Evolutionary conservation across 2,329 filamentous ascomycete species (phyloP).

Genomic region (Trichophyton mentagrophytes): DNA sequence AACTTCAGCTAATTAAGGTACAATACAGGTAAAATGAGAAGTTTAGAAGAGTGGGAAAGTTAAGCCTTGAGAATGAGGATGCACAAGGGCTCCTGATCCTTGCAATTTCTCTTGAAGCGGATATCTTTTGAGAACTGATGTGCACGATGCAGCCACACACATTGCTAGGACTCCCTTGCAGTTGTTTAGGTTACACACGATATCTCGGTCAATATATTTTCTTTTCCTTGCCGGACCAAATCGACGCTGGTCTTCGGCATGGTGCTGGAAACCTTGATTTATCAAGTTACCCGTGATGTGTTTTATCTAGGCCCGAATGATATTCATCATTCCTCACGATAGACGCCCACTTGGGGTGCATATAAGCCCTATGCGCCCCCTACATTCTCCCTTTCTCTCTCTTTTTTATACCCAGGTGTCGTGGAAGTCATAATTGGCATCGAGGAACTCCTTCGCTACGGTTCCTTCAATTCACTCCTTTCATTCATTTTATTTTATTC

Average conservation of each 20-base stretch:
- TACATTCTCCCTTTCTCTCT: neutral
- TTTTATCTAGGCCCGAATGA: neutral
- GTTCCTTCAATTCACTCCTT: conserved; percentile 26
- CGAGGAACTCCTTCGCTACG: conserved; percentile 37
- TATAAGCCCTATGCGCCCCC: neutral
- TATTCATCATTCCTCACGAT: neutral
- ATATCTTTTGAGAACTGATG: neutral
- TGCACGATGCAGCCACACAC: neutral
- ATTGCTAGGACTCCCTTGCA: neutral
- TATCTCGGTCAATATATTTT: neutral
- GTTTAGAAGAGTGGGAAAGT: neutral
- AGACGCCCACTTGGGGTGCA: neutral
- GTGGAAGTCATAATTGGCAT: neutral
- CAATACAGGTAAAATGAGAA: neutral
- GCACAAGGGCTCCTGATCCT: neutral
- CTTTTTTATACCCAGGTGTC: neutral
- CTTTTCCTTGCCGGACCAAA: neutral
- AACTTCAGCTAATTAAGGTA: neutral
- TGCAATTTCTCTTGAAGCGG: neutral
- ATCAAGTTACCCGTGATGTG: neutral
- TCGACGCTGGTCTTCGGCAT: neutral
- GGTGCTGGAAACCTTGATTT: neutral
- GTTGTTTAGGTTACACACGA: neutral
- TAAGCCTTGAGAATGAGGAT: neutral
- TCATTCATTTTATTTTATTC: neutral